These are phyloP conservation scores for Picocystis sp. DNA, from an alignment of 163 green algal species.

Conservation along the genomic window DNA sequence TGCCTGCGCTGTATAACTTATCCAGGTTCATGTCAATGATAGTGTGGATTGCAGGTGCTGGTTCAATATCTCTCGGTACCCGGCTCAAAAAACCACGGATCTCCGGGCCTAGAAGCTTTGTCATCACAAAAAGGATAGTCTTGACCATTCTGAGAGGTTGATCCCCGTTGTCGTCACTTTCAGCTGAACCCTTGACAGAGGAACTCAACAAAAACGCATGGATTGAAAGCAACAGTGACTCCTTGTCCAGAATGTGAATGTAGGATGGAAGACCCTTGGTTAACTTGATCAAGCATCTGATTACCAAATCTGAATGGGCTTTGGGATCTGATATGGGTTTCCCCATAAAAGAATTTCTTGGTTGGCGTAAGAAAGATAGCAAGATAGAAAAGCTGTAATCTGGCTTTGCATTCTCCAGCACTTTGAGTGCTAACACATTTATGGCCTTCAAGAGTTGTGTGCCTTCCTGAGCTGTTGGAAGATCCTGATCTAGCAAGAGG, in stretches of 20 bases:
- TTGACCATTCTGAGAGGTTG: constrained; percentile 93
- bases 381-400: constrained; percentile 53
- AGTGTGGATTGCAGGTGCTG: too few relatives aligned
- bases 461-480: constrained; percentile 40
- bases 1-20: too few relatives aligned
- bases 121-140: constrained; percentile 77
- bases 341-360: not conserved
- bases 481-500: constrained; percentile 17
- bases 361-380: constrained; percentile 45
- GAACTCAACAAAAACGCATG: not conserved
- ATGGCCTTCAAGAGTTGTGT: constrained; percentile 67
- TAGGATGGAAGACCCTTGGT: constrained; percentile 60
- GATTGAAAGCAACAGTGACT: constrained; percentile 13
- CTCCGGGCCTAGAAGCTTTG: constrained; percentile 29
- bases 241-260: constrained; percentile 33
- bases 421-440: constrained; percentile 88
- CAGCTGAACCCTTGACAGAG: too few relatives aligned
- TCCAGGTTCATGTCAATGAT: too few relatives aligned
- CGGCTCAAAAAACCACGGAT: too few relatives aligned
- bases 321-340: not conserved
- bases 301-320: constrained; percentile 46
- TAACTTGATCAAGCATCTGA: constrained; percentile 96
- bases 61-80: too few relatives aligned
- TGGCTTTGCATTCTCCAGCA: constrained; percentile 66
- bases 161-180: constrained; percentile 57